Base-by-base conservation (phyloP, 371 early-diverging fungal genomes). In the Mucor piriformis region DNA sequence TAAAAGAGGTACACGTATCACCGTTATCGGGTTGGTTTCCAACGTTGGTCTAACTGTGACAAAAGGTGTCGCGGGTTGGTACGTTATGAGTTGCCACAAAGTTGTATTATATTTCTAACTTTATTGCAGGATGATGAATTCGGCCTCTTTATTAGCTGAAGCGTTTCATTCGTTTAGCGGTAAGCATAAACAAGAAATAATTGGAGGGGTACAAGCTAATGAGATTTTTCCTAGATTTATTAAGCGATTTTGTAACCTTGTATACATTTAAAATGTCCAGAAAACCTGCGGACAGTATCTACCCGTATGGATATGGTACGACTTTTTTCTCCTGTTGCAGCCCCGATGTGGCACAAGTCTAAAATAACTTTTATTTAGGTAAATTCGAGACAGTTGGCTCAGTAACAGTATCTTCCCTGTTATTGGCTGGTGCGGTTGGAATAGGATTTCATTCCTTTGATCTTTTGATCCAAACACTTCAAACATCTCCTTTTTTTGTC, bases 321-420 rank as follows among this genome's bases (percentile, higher is more conserved):
- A 57, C 49, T 48, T 40, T 57, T 63, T 55, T 50, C 21, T 25
- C 1, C 20, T 21, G 6, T 29, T 49, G 10, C 5, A 13, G 10
- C 3, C 8, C 29, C 25, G 2, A 4, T 6, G 24, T 20, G 16
- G 16, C 29, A 21, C 16, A 21, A 49, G 15, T 11, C 49, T 49
- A 18, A 49, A 32, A 7, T 25, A 49, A 6, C 27, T 20, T 13
- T 20, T 43, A 2, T 34, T 38, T 57, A 84, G 89, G 90, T 3
- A 76, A 85, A 58, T 87, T 78, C 53, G 88, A 89, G 61, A 84
- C 90, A 0, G 64, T 88, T n/a, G 90, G 90, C 0, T 86, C 89
- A 1, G 62, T 89, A 7, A 77, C 78, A 33, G 87, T 89, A n/a
- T 84, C 88, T 4, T 70, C 82, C 0, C 71, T 89, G 21, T 61